Base-by-base conservation (phyloP, 1,284 basidiomycete species). In the Lentinula novae-zelandiae region DNA sequence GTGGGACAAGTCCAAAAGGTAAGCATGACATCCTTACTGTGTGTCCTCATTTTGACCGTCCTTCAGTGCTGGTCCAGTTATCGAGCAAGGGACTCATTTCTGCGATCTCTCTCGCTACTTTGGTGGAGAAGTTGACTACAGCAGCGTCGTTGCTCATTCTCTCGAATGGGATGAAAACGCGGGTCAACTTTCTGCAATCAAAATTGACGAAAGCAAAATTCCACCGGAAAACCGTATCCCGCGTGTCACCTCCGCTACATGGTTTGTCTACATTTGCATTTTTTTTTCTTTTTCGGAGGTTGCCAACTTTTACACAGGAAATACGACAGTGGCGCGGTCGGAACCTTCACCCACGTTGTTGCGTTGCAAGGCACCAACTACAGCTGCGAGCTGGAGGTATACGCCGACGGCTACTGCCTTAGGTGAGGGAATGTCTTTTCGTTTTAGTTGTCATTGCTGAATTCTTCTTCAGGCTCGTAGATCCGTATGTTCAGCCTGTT, bases 1-100 rank as follows among this genome's bases (percentile, higher is more conserved):
- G 96, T 99, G 97, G 97, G 90, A 96, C 83, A 98, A 98, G 78
- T 85, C 89, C 27, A 92, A 85, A 78, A 90, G 89, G 85, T 88
- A 50, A 58, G 61, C n/a, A n/a, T n/a, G 42, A 15, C 6, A 10
- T 13, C 3, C 5, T 27, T 7, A 13, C 17, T 13, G 22, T 8
- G 8, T 17, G 7, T 60, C n/a, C 44, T 40, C 10, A 51, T 50
- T 52, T 46, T 53, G 48, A 40, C 51, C 44, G n/a, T 20, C 6
- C 20, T 63, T 17, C 63, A 92, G 89, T 69, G 87, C 83, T 56
- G 96, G 96, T 40, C 96, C 96, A 12, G 87, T 99, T 70, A 85
- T 99, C 64, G 97, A 98, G 76, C 96, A 98, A 76, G 96, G 93
- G 46, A 99, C 97, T 7, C 96, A 91, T 74, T 91, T 92, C 75